Conservation (phyloP, 2,329 filamentous ascomycete species). For the Penicillium sp. region DNA sequence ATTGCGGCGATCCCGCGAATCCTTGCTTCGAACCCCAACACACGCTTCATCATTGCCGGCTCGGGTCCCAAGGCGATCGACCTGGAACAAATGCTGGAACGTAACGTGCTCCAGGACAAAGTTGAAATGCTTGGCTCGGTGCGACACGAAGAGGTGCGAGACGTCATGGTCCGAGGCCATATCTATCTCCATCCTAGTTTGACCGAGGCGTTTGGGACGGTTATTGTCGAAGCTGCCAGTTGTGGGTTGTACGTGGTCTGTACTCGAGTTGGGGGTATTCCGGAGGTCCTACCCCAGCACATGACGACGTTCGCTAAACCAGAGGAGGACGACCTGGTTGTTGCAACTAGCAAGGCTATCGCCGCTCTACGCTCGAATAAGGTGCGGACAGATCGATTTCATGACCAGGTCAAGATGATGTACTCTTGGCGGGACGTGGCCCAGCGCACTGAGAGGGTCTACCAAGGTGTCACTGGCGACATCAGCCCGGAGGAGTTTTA, state of each 20-base stretch:
- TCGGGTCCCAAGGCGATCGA: conserved; percentile 96
- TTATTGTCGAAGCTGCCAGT: conserved; percentile 93
- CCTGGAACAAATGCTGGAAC: conserved; percentile 95
- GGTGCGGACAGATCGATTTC: conserved; percentile 87
- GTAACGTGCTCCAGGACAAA: conserved; percentile 86
- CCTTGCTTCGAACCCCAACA: conserved; percentile 80
- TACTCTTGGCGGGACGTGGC: conserved; percentile 98
- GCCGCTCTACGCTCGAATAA: conserved; percentile 76
- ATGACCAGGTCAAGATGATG: conserved; percentile 96
- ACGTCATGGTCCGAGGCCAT: conserved; percentile 95
- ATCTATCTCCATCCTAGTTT: conserved; percentile 94
- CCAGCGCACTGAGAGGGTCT: conserved; percentile 86
- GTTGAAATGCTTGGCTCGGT: conserved; percentile 89
- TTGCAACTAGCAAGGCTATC: conserved; percentile 84
- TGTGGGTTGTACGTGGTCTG: conserved; percentile 96
- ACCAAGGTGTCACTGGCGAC: conserved; percentile 84
- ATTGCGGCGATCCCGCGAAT: conserved; percentile 94
- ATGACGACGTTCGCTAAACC: conserved; percentile 98
- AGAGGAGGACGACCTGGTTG: conserved; percentile 90
- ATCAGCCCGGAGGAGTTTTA: conserved; percentile 85
- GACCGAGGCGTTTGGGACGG: conserved; percentile 95
- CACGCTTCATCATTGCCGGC: conserved; percentile 93
- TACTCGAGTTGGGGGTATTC: conserved; percentile 92
- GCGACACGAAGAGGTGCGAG: conserved; percentile 90
- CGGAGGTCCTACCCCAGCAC: conserved; percentile 87